phyloP scores from a whole-genome alignment of 1,139 yeast species.

The Kodamaea anthophila region DNA sequence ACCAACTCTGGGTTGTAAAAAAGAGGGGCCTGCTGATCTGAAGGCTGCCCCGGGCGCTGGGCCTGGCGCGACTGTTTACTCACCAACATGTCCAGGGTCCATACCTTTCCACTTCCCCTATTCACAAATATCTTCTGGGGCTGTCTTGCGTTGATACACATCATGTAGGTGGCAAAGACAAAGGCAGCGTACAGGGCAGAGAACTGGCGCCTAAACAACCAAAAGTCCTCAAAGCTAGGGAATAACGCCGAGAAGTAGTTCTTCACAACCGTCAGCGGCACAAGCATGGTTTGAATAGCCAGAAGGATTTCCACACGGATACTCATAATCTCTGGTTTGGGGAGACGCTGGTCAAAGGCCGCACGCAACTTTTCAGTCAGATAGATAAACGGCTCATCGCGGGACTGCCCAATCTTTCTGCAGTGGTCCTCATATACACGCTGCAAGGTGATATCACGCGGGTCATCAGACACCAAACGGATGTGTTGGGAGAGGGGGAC shows the following conservation, averaged over 20 bases:
- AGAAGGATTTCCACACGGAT: conserved; percentile 86
- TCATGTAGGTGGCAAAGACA: conserved; percentile 87
- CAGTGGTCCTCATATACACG: conserved; percentile 87
- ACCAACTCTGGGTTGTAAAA: conserved; percentile 93
- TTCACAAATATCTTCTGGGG: conserved; percentile 90
- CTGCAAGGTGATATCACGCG: conserved; percentile 73
- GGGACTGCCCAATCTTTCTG: conserved; percentile 60
- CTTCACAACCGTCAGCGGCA: conserved; percentile 79
- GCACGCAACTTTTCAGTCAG: conserved; percentile 83
- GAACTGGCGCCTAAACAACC: conserved; percentile 95
- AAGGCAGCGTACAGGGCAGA: conserved; percentile 95
- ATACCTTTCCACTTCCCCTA: conserved; percentile 77
- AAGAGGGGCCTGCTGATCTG: conserved; percentile 43
- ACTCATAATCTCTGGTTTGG: conserved; percentile 86
- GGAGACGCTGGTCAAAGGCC: conserved; percentile 87
- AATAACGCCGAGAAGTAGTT: conserved; percentile 59
- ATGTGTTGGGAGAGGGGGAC: conserved; percentile 94
- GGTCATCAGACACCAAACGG: conserved; percentile 81
- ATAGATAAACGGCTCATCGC: conserved; percentile 88
- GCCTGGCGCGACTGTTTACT: conserved; percentile 32
- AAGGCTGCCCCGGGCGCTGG: neutral
- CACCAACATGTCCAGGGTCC: conserved; percentile 92
- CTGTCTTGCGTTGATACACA: conserved; percentile 89
- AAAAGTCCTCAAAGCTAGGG: conserved; percentile 84
- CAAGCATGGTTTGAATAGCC: conserved; percentile 80